Conservation (phyloP, 768 basidiomycete genomes). For the Crucibulum laeve region DNA sequence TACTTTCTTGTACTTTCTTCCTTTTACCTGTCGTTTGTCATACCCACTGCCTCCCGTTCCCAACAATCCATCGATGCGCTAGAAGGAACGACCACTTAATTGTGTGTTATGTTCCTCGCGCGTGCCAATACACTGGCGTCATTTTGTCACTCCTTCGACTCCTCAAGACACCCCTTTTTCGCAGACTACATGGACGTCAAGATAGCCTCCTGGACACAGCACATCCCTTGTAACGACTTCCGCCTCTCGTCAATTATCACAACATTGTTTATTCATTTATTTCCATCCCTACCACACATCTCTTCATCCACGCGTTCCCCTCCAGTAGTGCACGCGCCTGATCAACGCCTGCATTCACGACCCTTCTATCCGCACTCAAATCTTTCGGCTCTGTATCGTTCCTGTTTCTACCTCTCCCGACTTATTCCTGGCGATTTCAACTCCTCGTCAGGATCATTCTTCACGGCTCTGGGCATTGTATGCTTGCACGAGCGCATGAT, state of each 20-base stretch:
- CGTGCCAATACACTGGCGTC: constrained; percentile 75
- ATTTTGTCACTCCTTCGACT: constrained; percentile 23
- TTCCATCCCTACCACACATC: constrained; percentile 23
- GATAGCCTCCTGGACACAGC: constrained; percentile 12
- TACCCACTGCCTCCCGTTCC: constrained; percentile 41
- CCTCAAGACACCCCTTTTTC: constrained; percentile 18
- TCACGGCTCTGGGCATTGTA: constrained; percentile 28
- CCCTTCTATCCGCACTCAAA: constrained; percentile 5
- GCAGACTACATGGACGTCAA: constrained; percentile 25
- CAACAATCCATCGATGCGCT: constrained; percentile 50
- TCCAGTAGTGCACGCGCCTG: constrained; percentile 21
- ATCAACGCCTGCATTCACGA: constrained; percentile 18
- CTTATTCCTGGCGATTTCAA: constrained; percentile 10
- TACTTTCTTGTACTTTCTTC: constrained; percentile 53
- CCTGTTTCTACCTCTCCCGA: constrained; percentile 8
- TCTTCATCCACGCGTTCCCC: constrained; percentile 13
- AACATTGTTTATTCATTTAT: constrained; percentile 44
- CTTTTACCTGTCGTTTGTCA: constrained; percentile 38
- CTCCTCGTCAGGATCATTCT: constrained; percentile 15
- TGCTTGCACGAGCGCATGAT: constrained; percentile 20
- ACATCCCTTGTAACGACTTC: constrained; percentile 8
- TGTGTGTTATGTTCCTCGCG: constrained; percentile 81
- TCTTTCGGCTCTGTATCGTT: constrained; percentile 7
- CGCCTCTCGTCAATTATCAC: constrained; percentile 26
- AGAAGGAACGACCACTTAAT: constrained; percentile 77